These are phyloP conservation scores for Monosporascus sp. DNA, from an alignment of 2,329 filamentous ascomycete genomes.

Conservation along the genomic window DNA sequence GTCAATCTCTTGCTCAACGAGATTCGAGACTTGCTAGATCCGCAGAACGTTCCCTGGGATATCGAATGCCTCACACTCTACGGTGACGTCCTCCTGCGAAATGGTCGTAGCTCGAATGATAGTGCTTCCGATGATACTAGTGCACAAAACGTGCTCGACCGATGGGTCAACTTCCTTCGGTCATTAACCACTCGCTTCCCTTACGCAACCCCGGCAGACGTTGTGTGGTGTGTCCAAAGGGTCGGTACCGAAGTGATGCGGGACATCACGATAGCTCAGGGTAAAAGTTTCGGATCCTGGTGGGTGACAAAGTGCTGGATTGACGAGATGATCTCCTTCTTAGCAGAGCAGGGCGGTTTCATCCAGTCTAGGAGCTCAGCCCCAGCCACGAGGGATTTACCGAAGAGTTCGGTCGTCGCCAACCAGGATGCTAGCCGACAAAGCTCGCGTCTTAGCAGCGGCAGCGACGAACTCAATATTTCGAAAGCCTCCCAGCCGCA, in stretches of 20 bases:
- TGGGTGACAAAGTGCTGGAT: conserved; percentile 95
- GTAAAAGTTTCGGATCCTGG: conserved; percentile 82
- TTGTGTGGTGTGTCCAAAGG: conserved; percentile 71
- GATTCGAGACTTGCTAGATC: conserved; percentile 65
- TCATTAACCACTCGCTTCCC: conserved; percentile 67
- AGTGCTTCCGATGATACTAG: conserved; percentile 32
- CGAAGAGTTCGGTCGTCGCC: conserved; percentile 30
- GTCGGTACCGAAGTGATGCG: conserved; percentile 73
- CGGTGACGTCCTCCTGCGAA: conserved; percentile 48
- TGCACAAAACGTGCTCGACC: conserved; percentile 66
- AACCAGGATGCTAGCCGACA: conserved; percentile 31
- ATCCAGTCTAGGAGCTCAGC: conserved; percentile 51
- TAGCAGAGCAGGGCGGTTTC: conserved; percentile 87
- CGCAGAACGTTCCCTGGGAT: conserved; percentile 60
- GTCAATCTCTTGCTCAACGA: conserved; percentile 59
- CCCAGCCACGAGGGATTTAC: conserved; percentile 7
- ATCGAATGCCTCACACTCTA: conserved; percentile 57
- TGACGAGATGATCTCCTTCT: conserved; percentile 88
- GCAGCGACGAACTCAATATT: conserved; percentile 39
- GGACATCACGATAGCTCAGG: conserved; percentile 73
- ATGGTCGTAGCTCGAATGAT: conserved; percentile 35
- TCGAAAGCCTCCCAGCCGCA: conserved; percentile 42
- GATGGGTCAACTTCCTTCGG: conserved; percentile 69
- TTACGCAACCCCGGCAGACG: conserved; percentile 63
- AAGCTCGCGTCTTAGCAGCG: conserved; percentile 37